Conservation (phyloP, 2,329 filamentous ascomycete genomes). For the Ceratocystis lukuohia region DNA sequence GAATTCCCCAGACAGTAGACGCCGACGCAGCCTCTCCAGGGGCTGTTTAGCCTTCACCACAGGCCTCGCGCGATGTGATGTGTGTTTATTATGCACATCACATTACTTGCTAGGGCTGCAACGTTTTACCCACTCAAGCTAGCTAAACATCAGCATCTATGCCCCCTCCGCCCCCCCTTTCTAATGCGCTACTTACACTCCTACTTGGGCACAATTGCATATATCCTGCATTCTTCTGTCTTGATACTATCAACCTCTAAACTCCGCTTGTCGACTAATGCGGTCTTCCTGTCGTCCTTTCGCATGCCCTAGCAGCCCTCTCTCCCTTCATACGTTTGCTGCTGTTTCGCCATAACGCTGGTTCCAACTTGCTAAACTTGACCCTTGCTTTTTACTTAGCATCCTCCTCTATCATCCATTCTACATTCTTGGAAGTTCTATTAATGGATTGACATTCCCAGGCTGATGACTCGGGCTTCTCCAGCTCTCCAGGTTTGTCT, state of each 20-base stretch:
- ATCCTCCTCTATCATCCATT: not conserved
- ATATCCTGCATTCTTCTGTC: constrained; percentile 2
- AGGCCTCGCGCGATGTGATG: too few relatives aligned
- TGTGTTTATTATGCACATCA: too few relatives aligned
- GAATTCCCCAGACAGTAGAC: too few relatives aligned
- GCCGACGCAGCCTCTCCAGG: too few relatives aligned
- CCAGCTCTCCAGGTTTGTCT: not conserved
- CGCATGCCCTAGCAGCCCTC: not conserved
- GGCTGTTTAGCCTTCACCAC: too few relatives aligned
- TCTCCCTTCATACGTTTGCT: not conserved
- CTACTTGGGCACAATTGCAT: not conserved
- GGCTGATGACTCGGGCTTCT: not conserved
- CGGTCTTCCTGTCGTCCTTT: not conserved
- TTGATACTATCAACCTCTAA: not conserved
- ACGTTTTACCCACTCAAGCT: too few relatives aligned
- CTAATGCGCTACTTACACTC: not conserved
- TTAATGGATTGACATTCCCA: too few relatives aligned
- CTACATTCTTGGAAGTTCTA: not conserved
- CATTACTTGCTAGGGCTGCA: too few relatives aligned
- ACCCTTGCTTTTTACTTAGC: not conserved
- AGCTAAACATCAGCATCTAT: too few relatives aligned
- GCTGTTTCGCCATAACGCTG: not conserved
- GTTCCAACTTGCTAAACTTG: not conserved
- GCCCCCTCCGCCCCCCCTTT: too few relatives aligned
- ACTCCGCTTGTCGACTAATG: constrained; percentile 1